Conservation (phyloP, 176 grass and related monocot genomes). For the Raddia guianensis region DNA sequence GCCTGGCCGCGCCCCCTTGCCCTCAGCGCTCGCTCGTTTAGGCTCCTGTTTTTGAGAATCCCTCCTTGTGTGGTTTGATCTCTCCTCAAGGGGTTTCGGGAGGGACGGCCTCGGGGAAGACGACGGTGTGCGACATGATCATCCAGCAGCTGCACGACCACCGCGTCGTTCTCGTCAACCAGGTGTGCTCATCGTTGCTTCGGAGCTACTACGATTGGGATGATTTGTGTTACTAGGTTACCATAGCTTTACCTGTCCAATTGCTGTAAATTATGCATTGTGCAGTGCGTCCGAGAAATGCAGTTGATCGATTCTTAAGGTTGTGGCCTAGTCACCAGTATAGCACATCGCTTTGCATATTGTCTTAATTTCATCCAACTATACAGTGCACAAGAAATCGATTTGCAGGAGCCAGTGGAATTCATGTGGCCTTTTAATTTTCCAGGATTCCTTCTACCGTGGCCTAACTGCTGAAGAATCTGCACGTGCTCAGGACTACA, state of each 20-base stretch:
- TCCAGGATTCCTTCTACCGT: constrained; percentile 94
- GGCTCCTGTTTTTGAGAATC: background rate
- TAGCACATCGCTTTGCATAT: background rate
- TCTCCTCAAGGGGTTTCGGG: constrained; percentile 73
- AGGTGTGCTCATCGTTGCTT: constrained; percentile 41
- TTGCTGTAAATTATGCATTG: background rate
- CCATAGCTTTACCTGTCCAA: background rate
- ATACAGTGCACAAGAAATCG: background rate
- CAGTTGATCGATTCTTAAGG: background rate
- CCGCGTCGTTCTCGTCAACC: constrained; percentile 91
- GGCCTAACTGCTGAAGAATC: constrained; percentile 94
- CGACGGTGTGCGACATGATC: constrained; percentile 99
- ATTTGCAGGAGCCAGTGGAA: background rate
- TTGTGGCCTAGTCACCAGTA: background rate
- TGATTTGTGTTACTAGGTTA: background rate
- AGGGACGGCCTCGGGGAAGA: constrained; percentile 97
- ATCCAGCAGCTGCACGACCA: constrained; percentile 99
- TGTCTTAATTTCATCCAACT: background rate
- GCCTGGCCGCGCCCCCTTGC: background rate
- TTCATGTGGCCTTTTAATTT: constrained; percentile 26
- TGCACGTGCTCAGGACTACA: constrained; percentile 79
- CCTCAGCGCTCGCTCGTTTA: background rate
- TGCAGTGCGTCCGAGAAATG: background rate
- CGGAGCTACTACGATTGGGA: background rate
- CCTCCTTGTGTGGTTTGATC: background rate